Percentiles rank a stretch among this genome's conserved stretches.
These are phyloP conservation scores for Cyathus striatus DNA, from an alignment of 768 basidiomycete genomes.

Conservation along the genomic window DNA sequence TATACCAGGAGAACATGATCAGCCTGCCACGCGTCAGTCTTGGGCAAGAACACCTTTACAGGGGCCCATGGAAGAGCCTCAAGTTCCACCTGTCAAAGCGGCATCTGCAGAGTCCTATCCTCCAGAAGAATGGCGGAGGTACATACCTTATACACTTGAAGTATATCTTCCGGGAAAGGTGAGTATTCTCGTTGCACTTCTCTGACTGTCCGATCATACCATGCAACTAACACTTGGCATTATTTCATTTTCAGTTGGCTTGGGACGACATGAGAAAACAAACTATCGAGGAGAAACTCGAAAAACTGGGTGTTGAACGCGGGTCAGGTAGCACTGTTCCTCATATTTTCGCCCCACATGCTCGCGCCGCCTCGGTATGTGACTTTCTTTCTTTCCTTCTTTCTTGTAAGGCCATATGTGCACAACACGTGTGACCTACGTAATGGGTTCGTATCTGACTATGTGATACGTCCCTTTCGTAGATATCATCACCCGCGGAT, in stretches of 20 bases:
- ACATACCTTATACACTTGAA: constrained; percentile 65
- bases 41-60: constrained; percentile 63
- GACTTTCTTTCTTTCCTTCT: no score
- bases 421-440: constrained; percentile 15
- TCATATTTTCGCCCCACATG: constrained; percentile 70
- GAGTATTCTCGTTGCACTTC: constrained; percentile 10
- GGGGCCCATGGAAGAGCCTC: constrained; percentile 13
- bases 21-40: constrained; percentile 35
- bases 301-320: constrained; percentile 74
- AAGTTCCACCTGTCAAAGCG: constrained; percentile 23
- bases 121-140: constrained; percentile 52
- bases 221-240: no score
- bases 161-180: constrained; percentile 85
- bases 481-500: constrained; percentile 92
- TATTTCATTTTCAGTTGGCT: constrained; percentile 46
- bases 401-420: constrained; percentile 9
- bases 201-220: no score
- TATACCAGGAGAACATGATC: constrained; percentile 30
- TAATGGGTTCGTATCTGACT: constrained; percentile 4
- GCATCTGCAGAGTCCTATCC: constrained; percentile 56
- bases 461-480: constrained; percentile 4
- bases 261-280: constrained; percentile 72
- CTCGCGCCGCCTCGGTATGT: constrained; percentile 80
- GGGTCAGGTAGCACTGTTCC: constrained; percentile 49
- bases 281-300: constrained; percentile 77